Evolutionary conservation across 192 early-diverging fungal genomes (phyloP).

Genomic region (Powellomyces hirtus): DNA sequence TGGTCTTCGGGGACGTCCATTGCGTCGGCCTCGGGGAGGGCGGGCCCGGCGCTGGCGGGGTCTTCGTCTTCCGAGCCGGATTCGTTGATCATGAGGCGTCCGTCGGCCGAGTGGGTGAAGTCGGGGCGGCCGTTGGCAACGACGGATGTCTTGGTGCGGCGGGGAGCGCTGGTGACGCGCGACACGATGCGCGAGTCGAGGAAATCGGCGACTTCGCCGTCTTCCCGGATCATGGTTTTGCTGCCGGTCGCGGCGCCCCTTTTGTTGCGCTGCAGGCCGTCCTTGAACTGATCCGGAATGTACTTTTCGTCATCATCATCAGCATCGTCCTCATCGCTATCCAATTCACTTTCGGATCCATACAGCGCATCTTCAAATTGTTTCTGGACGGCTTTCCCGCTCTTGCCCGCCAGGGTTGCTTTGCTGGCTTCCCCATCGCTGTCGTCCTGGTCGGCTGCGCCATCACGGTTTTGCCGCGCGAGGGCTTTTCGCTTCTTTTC

Average conservation of each 20-base stretch:
- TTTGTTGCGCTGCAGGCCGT: conserved; percentile 10
- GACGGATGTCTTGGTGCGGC: background rate
- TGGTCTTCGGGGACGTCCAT: conserved; percentile 68
- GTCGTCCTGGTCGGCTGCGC: conserved; percentile 45
- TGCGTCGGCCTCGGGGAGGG: conserved; percentile 29
- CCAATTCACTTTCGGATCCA: conserved; percentile 89
- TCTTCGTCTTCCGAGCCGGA: conserved; percentile 45
- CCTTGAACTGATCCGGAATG: conserved; percentile 48
- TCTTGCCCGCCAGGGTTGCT: conserved; percentile 23
- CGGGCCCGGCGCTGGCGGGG: conserved; percentile 36
- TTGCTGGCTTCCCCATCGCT: conserved; percentile 35
- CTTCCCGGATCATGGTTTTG: conserved; percentile 47
- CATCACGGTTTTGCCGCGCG: conserved; percentile 40
- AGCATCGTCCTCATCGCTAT: conserved; percentile 67
- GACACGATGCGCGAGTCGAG: conserved; percentile 79
- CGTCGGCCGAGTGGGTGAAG: conserved; percentile 72
- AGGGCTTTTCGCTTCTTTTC: conserved; percentile 72
- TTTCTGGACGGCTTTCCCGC: conserved; percentile 31
- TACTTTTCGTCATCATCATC: conserved; percentile 47
- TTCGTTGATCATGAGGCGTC: conserved; percentile 81
- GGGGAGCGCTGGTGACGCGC: conserved; percentile 34
- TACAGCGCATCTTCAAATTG: conserved; percentile 87
- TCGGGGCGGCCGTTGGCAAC: background rate
- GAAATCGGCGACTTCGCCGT: conserved; percentile 72
- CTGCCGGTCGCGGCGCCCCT: background rate